Conservation (phyloP, 1,139 yeast species). For the Protomyces macrosporus region DNA sequence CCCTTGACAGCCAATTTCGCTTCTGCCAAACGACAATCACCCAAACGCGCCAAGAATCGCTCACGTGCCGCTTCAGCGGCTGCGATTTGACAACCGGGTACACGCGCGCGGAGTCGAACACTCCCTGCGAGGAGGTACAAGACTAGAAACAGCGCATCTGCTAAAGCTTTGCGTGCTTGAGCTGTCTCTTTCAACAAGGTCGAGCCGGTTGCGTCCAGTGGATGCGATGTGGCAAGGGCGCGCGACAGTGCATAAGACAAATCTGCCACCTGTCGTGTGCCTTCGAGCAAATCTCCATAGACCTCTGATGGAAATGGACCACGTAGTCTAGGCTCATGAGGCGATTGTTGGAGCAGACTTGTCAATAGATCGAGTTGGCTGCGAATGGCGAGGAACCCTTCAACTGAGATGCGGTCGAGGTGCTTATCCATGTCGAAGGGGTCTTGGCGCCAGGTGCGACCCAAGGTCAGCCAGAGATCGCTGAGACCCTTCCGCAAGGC, state of each 20-base stretch:
- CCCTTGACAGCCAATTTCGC: not conserved
- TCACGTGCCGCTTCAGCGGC: constrained; percentile 71
- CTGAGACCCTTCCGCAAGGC: constrained; percentile 55
- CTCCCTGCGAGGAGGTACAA: constrained; percentile 78
- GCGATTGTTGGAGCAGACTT: constrained; percentile 61
- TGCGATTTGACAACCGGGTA: constrained; percentile 64
- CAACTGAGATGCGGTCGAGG: constrained; percentile 26
- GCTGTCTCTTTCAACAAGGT: constrained; percentile 47
- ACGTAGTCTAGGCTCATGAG: constrained; percentile 66
- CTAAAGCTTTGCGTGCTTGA: constrained; percentile 60
- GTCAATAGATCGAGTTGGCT: constrained; percentile 59
- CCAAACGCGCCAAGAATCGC: constrained; percentile 56
- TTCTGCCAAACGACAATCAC: not conserved
- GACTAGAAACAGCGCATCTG: constrained; percentile 63
- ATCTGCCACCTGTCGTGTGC: constrained; percentile 64
- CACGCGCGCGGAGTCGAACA: constrained; percentile 64
- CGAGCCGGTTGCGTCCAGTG: not conserved
- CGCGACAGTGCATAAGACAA: constrained; percentile 68
- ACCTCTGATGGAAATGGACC: constrained; percentile 60
- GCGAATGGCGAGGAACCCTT: constrained; percentile 40
- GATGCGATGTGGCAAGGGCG: constrained; percentile 50
- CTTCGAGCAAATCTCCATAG: constrained; percentile 49
- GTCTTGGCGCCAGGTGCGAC: constrained; percentile 73
- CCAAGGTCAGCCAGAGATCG: constrained; percentile 69
- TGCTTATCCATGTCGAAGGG: constrained; percentile 5